These are phyloP conservation scores for Scleroderma bovista DNA, from an alignment of 768 basidiomycete genomes.

Conservation along the genomic window DNA sequence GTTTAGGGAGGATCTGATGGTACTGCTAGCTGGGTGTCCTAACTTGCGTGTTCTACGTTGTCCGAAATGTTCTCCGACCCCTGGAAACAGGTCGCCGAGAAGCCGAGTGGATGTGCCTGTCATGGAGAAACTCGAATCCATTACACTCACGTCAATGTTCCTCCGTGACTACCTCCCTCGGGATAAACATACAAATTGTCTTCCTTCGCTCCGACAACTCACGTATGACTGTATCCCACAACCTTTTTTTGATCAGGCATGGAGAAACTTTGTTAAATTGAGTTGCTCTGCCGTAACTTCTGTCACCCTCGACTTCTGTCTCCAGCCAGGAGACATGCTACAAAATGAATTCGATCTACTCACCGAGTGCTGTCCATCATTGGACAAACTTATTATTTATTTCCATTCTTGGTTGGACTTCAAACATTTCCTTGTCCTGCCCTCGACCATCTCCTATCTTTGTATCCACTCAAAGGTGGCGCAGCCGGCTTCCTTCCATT, in stretches of 20 bases:
- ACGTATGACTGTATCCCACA: constrained; percentile 29
- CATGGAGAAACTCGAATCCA: constrained; percentile 22
- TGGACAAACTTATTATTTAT: constrained; percentile 23
- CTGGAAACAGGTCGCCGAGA: constrained; percentile 14
- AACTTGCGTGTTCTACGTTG: constrained; percentile 25
- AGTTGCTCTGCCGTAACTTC: constrained; percentile 24
- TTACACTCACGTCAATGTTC: constrained; percentile 23
- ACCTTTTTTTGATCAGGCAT: constrained; percentile 22
- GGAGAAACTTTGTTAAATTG: constrained; percentile 21
- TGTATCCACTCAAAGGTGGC: constrained; percentile 16
- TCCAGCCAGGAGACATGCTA: constrained; percentile 14
- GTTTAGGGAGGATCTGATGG: constrained; percentile 25
- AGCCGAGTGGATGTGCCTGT: constrained; percentile 18
- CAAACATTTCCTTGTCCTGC: constrained; percentile 14
- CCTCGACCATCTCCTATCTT: constrained; percentile 23
- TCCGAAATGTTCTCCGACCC: constrained; percentile 22
- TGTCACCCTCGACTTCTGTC: constrained; percentile 23
- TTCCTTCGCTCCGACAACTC: constrained; percentile 26
- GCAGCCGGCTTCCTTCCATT: constrained; percentile 11
- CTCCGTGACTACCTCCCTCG: constrained; percentile 26
- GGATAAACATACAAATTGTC: constrained; percentile 20
- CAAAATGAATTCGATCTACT: constrained; percentile 21
- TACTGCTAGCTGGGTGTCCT: constrained; percentile 17
- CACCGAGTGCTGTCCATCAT: constrained; percentile 17
- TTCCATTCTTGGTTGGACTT: constrained; percentile 22